Evolutionary conservation across 2,329 filamentous ascomycete species (phyloP).

Genomic region (Chaetoscypha palmicola): DNA sequence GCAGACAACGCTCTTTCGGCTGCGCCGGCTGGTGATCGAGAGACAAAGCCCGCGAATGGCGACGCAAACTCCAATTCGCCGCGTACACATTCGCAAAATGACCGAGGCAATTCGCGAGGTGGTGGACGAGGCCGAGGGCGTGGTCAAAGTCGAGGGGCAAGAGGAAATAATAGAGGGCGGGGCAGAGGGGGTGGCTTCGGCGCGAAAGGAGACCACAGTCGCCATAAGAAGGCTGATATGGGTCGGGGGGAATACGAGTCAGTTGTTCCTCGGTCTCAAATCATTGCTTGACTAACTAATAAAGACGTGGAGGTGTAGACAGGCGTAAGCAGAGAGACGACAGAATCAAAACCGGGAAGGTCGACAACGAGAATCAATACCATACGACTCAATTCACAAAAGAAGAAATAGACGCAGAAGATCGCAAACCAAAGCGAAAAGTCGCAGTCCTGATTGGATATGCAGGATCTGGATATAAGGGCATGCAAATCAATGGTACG

Average conservation of each 20-base stretch:
- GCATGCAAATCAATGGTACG: slow-evolving; percentile 80
- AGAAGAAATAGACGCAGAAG: slow-evolving; percentile 83
- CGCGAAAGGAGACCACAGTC: slow-evolving; percentile 29
- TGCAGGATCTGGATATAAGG: slow-evolving; percentile 91
- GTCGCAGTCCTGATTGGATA: slow-evolving; percentile 95
- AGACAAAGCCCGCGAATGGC: slow-evolving; percentile 6
- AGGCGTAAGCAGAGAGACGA: slow-evolving; percentile 45
- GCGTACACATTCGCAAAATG: slow-evolving; percentile 6
- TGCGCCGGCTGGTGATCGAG: slow-evolving; percentile 6
- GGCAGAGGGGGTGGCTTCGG: slow-evolving; percentile 38
- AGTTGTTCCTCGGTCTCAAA: slow-evolving; percentile 26
- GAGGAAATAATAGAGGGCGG: slow-evolving; percentile 4
- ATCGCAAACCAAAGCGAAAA: slow-evolving; percentile 87
- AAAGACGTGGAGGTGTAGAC: slow-evolving; percentile 43
- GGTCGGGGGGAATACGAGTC: slow-evolving; percentile 60
- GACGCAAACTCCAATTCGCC: slow-evolving; percentile 10
- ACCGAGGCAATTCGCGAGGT: slow-evolving; percentile 2
- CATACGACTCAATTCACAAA: slow-evolving; percentile 48
- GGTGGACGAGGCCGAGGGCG: slow-evolving; percentile 8
- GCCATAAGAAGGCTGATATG: slow-evolving; percentile 59
- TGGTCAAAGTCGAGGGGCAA: neutral
- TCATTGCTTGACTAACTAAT: slow-evolving; percentile 39
- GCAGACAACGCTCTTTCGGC: slow-evolving; percentile 20
- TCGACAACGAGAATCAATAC: slow-evolving; percentile 31
- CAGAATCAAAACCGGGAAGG: slow-evolving; percentile 34